Base-by-base conservation (phyloP, 768 basidiomycete genomes). In the Rhizopogon rudus region DNA sequence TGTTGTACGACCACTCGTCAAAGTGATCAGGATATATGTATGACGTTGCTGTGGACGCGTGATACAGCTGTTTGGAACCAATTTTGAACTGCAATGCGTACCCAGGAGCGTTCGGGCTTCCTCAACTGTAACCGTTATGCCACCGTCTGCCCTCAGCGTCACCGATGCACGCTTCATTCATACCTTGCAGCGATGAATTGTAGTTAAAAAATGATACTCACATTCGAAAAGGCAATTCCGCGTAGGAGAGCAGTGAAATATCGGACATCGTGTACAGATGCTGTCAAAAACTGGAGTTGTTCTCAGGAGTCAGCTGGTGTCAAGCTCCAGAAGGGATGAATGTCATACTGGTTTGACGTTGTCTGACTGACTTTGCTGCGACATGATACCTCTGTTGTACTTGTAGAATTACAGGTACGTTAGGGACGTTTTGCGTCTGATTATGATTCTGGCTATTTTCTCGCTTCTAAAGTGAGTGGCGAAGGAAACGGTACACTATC, bases 91-190 rank as follows among this genome's bases (percentile, higher is more conserved):
- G 42, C 8, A 25, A 50, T 46, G 71, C 77, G 57, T 64, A 91
- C 94, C 94, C 29, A 88, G 75, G 6, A 96, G 74, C 1, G 88
- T 85, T 37, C 88, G 79, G 1, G 89, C 84, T 67, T 97, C 93
- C 71, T 98, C 93, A 9, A 92, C 93, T 17, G 82, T 81, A 29
- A 97, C 79, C 12, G 81, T 81, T 59, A 97, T 72, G 1, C 93
- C 94, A 40, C 76, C 74, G 41, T 61, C 66, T 16, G 79, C 73
- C 22, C 82, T 79, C n/a, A 93, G 77, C 12, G 79, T 83, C 43
- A 97, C 74, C 0, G 83, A 87, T 14, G 90, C 94, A 59, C 85
- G 79, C 89, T 91, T 61, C 40, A 59, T n/a, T 52, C 44, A 58
- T 48, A 52, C 5, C 44, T 44, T 44, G 28, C 43, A 53, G 39